Conservation (phyloP, 208 protist species). For the Trypanosoma avium region DNA sequence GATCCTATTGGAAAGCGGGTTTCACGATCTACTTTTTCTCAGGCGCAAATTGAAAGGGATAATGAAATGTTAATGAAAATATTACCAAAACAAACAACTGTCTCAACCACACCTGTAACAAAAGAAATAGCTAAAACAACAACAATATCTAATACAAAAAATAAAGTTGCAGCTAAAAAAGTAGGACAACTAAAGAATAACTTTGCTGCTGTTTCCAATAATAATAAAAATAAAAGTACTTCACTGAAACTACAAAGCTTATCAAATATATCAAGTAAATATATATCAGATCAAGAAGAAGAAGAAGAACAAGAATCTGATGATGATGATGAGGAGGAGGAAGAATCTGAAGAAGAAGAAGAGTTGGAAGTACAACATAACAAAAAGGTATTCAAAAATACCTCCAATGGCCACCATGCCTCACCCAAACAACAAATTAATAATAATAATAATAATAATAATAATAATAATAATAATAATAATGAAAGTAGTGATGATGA, state of each 20-base stretch:
- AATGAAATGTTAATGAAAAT: conserved; percentile 45
- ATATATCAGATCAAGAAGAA: not conserved
- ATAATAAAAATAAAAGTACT: too few relatives aligned
- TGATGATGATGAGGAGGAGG: not conserved
- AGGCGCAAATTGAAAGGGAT: conserved; percentile 52
- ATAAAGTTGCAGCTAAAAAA: not conserved
- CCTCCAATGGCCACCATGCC: not conserved
- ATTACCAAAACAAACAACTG: conserved; percentile 1
- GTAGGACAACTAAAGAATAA: too few relatives aligned
- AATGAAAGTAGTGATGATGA: conserved; percentile 24
- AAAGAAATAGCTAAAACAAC: conserved; percentile 15
- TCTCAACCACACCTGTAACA: not conserved
- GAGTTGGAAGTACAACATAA: conserved; percentile 18
- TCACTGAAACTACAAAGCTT: too few relatives aligned
- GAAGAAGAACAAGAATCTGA: not conserved
- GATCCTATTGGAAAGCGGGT: conserved; percentile 85
- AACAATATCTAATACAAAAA: conserved; percentile 4
- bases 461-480: conserved; percentile 23
- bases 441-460: not conserved
- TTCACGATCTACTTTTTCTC: conserved; percentile 37
- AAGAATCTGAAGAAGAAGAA: not conserved
- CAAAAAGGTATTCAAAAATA: conserved; percentile 9
- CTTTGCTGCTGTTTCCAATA: not conserved
- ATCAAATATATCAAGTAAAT: not conserved
- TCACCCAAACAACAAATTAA: not conserved